Base-by-base conservation (phyloP, 345 rosid genomes). In the Bruguiera sexangula region DNA sequence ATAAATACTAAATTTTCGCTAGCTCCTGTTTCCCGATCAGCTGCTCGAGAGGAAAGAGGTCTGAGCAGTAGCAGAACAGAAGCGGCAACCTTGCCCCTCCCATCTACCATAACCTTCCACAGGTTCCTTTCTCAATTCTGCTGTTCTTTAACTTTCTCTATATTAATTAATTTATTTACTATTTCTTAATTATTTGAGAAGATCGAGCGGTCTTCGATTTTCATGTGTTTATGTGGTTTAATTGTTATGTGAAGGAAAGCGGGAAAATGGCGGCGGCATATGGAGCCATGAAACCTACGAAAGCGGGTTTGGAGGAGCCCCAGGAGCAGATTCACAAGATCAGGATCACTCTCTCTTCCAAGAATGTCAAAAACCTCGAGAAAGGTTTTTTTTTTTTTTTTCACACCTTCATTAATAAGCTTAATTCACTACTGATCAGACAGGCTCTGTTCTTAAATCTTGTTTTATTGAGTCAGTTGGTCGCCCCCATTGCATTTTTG, bases 291-390 rank as follows among this genome's bases (percentile, higher is more conserved):
- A 74, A 74, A 58, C 85, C 79, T 0, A 59, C 76, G 0, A 89
- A 89, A 70, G 76, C 87, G 2, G 96, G 92, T 34, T 76, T 87
- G 61, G 96, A 87, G 67, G 96, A 87, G 11, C 29, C 89, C 0
- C 80, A 81, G 27, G 92, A 82, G 77, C 87, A 84, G 76, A 80
- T 86, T 71, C 92, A 89, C 65, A 87, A 86, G 83, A 89, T 89
- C 73, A 82, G 92, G 29, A 89, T 89, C 83, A 87, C 92, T 30
- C 90, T 89, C 8, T 87, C 90, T 65, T 89, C 96, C 19, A 89
- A 86, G 73, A 84, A 82, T 63, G 96, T 89, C 18, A 87, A 87
- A 73, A 89, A 89, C 63, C 84, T 89, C 3, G 92, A 89, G 75
- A 89, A 89, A 78, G 96, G 90, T 68, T 67, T 34, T 34, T 19